phyloP scores from a whole-genome alignment of 129 eudicot genomes.

The Lactuca saligna region DNA sequence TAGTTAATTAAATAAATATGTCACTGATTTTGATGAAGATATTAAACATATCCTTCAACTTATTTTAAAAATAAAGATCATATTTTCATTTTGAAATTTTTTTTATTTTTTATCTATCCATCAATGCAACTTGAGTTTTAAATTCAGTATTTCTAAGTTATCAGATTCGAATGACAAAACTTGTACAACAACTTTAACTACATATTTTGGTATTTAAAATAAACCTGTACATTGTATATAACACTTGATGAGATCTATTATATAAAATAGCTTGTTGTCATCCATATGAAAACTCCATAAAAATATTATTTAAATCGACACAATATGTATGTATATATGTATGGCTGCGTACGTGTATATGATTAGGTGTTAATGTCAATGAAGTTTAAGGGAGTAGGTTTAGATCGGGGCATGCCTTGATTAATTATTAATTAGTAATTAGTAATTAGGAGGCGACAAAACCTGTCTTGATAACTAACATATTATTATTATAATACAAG shows the following conservation, averaged over 20 bases:
- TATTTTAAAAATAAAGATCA: not conserved
- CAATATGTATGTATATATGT: not conserved
- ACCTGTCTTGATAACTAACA: not conserved
- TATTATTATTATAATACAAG: too few relatives aligned
- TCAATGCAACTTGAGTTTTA: not conserved
- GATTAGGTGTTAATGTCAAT: constrained; percentile 17
- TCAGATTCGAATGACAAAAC: not conserved
- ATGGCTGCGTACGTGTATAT: not conserved
- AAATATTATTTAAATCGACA: too few relatives aligned
- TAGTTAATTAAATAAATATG: not conserved
- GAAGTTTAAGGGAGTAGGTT: constrained; percentile 10
- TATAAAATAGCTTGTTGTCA: not conserved
- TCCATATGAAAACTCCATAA: not conserved
- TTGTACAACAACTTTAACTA: too few relatives aligned
- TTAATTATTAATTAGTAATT: too few relatives aligned
- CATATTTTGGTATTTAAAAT: too few relatives aligned
- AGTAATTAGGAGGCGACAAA: not conserved
- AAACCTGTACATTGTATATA: not conserved
- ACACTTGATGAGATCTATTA: not conserved
- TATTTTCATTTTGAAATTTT: too few relatives aligned
- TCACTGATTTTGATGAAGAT: constrained; percentile 5
- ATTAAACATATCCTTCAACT: not conserved
- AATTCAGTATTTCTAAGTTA: too few relatives aligned
- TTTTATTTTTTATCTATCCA: not conserved
- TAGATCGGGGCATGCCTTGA: not conserved